A percentile compares a stretch with the other conserved stretches of the same genome.
Evolutionary conservation across 352 stramenopile species (phyloP).

Genomic region (Thalassiosira mediterranea): DNA sequence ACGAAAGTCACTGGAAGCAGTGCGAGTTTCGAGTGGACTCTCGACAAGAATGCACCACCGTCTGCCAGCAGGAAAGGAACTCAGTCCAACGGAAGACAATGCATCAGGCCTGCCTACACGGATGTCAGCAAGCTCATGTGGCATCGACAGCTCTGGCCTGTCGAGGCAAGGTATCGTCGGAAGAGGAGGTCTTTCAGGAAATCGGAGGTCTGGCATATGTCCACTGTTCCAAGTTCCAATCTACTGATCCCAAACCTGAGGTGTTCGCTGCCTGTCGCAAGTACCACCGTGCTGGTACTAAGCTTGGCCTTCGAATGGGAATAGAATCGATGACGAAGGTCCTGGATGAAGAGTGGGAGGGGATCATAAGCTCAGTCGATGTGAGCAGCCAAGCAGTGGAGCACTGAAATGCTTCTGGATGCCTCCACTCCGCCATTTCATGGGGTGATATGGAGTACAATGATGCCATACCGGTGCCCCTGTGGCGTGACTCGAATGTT

Average conservation of each 20-base stretch:
- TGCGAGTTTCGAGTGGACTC: constrained; percentile 52
- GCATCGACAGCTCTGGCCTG: constrained; percentile 36
- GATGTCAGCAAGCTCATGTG: constrained; percentile 47
- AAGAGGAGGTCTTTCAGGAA: constrained; percentile 41
- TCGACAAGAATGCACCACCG: constrained; percentile 38
- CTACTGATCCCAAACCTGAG: constrained; percentile 43
- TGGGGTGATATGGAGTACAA: too few relatives aligned
- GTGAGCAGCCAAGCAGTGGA: too few relatives aligned
- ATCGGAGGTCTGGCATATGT: constrained; percentile 45
- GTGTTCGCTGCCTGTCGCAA: constrained; percentile 53
- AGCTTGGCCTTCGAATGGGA: constrained; percentile 34
- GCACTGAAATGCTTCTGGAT: too few relatives aligned
- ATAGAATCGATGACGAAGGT: constrained; percentile 28
- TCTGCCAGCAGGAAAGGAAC: constrained; percentile 50
- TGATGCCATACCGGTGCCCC: too few relatives aligned
- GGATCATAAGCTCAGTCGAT: too few relatives aligned
- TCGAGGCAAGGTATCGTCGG: constrained; percentile 26
- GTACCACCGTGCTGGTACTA: constrained; percentile 47
- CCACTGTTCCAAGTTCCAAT: constrained; percentile 51
- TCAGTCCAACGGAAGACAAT: constrained; percentile 58
- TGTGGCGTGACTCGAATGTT: too few relatives aligned
- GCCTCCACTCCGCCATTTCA: too few relatives aligned
- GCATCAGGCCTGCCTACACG: constrained; percentile 48
- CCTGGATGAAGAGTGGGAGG: constrained; percentile 44
- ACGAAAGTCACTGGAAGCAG: constrained; percentile 36